phyloP scores from a whole-genome alignment of 208 protist genomes.

The Trypanosoma brucei region DNA sequence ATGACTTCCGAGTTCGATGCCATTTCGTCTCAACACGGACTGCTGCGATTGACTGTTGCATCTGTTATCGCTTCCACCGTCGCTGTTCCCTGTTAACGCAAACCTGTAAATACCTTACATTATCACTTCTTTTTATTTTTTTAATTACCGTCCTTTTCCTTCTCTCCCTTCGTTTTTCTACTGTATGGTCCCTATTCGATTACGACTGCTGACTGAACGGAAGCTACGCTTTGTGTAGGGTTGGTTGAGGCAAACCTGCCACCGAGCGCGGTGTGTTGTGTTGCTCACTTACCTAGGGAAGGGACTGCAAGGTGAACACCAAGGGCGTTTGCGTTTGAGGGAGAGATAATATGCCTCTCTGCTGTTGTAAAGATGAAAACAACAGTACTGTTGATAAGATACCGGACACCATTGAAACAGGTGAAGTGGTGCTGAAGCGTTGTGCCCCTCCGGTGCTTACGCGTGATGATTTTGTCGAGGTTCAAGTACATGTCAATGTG shows the following conservation, averaged over 20 bases:
- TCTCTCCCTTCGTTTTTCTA: background rate
- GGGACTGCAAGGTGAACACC: background rate
- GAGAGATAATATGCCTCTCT: slow-evolving; percentile 15
- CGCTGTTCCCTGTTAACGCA: too few species aligned
- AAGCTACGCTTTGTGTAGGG: background rate
- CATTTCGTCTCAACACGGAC: too few species aligned
- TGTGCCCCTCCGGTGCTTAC: slow-evolving; percentile 36
- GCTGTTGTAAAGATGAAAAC: slow-evolving; percentile 37
- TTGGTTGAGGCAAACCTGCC: too few species aligned
- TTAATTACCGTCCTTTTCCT: slow-evolving; percentile 1
- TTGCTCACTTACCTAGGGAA: background rate
- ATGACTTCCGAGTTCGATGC: too few species aligned
- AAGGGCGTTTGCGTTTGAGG: background rate
- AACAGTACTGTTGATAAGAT: slow-evolving; percentile 30
- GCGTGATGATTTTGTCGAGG: slow-evolving; percentile 22
- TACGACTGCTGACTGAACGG: slow-evolving; percentile 6
- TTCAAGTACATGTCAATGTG: slow-evolving; percentile 74
- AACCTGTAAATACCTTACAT: background rate
- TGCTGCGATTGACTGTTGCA: too few species aligned
- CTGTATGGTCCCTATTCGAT: background rate
- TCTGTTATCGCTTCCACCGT: too few species aligned
- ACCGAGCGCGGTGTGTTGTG: too few species aligned
- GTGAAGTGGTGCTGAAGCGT: slow-evolving; percentile 30
- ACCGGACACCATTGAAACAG: slow-evolving; percentile 18
- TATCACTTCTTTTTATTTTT: background rate